These are phyloP conservation scores for Pichia sp. DNA, from an alignment of 1,139 yeast genomes.

Conservation along the genomic window DNA sequence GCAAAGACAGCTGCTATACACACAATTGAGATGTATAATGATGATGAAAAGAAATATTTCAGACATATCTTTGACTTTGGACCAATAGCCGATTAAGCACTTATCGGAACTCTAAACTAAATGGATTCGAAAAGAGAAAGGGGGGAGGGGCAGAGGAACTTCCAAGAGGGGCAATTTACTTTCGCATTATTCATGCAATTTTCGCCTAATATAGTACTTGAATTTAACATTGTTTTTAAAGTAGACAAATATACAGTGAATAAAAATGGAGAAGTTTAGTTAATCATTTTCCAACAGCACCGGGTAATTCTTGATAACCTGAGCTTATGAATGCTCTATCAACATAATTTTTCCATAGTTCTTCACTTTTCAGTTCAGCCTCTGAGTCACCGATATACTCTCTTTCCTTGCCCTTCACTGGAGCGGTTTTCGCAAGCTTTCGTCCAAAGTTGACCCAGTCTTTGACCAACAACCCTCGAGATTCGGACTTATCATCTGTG, in stretches of 20 bases:
- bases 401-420: conserved; percentile 27
- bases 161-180: conserved; percentile 5
- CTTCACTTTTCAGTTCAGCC: conserved; percentile 23
- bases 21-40: background rate
- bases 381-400: background rate
- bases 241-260: too few species aligned
- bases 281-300: conserved; percentile 16
- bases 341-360: conserved; percentile 40
- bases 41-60: background rate
- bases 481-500: conserved; percentile 54
- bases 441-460: conserved; percentile 60
- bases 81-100: background rate
- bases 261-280: background rate
- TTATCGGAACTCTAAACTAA: background rate
- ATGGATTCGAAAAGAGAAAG: background rate
- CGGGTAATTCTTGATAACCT: conserved; percentile 49
- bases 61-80: background rate
- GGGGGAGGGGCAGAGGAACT: background rate
- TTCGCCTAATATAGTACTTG: background rate
- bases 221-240: too few species aligned
- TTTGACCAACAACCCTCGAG: conserved; percentile 52
- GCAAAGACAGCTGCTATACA: background rate
- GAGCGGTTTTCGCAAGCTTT: conserved; percentile 38
- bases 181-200: background rate
- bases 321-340: conserved; percentile 56